These are phyloP conservation scores for Auricularia sp. DNA, from an alignment of 768 basidiomycete genomes.

Conservation along the genomic window DNA sequence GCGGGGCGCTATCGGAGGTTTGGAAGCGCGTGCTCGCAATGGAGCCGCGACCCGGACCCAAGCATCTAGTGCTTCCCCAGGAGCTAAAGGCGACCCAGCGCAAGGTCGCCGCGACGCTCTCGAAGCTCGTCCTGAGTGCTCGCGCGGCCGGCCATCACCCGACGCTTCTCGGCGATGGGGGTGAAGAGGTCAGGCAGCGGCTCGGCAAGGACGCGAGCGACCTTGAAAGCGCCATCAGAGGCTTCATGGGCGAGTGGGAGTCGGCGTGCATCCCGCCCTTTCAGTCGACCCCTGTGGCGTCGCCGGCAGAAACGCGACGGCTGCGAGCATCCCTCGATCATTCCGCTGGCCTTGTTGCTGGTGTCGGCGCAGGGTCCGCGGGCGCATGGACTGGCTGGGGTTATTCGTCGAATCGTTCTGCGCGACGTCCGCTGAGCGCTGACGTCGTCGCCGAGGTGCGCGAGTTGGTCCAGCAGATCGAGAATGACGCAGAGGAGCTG, in stretches of 20 bases:
- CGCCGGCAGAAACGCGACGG: not conserved
- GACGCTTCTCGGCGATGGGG: constrained; percentile 15
- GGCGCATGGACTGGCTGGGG: constrained; percentile 81
- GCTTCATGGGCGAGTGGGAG: constrained; percentile 17
- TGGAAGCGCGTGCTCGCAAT: not conserved
- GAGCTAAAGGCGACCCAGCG: constrained; percentile 67
- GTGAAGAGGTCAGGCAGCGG: constrained; percentile 8
- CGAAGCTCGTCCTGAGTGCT: constrained; percentile 81
- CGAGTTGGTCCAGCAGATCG: not conserved
- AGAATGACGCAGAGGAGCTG: not conserved
- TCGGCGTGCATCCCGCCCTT: constrained; percentile 49
- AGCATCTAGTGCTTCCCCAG: constrained; percentile 1
- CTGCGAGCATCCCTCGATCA: not conserved
- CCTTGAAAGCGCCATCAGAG: constrained; percentile 16
- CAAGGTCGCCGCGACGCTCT: constrained; percentile 81
- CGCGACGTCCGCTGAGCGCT: not conserved
- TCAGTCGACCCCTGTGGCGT: constrained; percentile 24
- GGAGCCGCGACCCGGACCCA: not conserved
- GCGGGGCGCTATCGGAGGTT: constrained; percentile 5
- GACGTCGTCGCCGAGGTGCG: not conserved
- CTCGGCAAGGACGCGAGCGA: constrained; percentile 19
- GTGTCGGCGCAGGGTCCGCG: constrained; percentile 56
- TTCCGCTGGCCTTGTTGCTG: constrained; percentile 43
- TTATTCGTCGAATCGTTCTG: constrained; percentile 38
- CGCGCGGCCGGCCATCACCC: constrained; percentile 46